phyloP scores from a whole-genome alignment of 805 yeast genomes.

The Candida suzukii region DNA sequence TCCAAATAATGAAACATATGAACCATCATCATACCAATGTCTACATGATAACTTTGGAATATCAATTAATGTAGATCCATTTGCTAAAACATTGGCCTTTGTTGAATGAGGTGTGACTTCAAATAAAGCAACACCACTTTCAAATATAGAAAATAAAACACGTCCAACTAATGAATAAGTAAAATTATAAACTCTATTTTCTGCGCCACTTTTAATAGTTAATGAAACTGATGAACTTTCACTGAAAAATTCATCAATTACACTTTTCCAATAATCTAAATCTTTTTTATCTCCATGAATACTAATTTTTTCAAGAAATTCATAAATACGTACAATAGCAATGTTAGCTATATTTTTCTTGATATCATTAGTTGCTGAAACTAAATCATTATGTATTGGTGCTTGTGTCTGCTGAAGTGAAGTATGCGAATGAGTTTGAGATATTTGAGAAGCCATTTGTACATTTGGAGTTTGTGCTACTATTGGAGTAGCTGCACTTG shows the following conservation, averaged over 20 bases:
- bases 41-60: constrained; percentile 42
- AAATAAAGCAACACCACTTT: constrained; percentile 43
- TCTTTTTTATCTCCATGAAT: constrained; percentile 37
- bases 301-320: constrained; percentile 39
- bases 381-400: constrained; percentile 5
- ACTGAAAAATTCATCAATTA: constrained; percentile 44
- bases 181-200: constrained; percentile 54
- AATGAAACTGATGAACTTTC: constrained; percentile 43
- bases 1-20: constrained; percentile 56
- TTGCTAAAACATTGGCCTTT: constrained; percentile 44
- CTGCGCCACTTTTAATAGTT: constrained; percentile 36
- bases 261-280: constrained; percentile 42
- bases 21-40: constrained; percentile 61
- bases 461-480: constrained; percentile 2
- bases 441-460: neutral
- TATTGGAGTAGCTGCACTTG: constrained; percentile 3
- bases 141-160: constrained; percentile 45
- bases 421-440: constrained; percentile 3
- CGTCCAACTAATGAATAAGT: constrained; percentile 59
- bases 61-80: constrained; percentile 47
- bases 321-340: constrained; percentile 44
- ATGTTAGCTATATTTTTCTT: constrained; percentile 34
- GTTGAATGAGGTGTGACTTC: constrained; percentile 44
- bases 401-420: constrained; percentile 6
- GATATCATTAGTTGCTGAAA: constrained; percentile 14